Evolutionary conservation across 306 rosid species (phyloP).

Genomic region (Citrullus colocynthis): DNA sequence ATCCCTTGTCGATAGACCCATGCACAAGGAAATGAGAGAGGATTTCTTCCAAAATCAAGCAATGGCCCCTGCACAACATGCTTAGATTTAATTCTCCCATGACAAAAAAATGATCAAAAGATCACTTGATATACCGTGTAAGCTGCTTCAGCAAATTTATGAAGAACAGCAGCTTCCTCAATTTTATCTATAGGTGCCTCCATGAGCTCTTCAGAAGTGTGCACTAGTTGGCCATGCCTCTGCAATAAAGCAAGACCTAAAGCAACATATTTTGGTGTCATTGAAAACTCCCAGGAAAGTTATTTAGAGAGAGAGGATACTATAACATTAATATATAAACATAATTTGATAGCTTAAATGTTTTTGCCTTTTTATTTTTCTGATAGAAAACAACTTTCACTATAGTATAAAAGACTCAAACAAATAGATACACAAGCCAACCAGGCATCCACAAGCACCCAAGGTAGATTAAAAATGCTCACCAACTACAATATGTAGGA

Average conservation of each 20-base stretch:
- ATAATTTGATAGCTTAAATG: neutral
- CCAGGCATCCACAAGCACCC: neutral
- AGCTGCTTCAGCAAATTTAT: conserved; percentile 93
- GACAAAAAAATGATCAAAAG: neutral
- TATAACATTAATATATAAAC: neutral
- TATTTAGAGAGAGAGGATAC: neutral
- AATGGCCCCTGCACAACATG: conserved; percentile 70
- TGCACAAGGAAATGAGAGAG: conserved; percentile 58
- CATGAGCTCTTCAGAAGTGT: conserved; percentile 26
- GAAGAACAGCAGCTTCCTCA: conserved; percentile 72
- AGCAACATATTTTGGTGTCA: conserved; percentile 11
- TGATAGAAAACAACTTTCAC: neutral
- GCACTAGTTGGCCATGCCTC: conserved; percentile 29
- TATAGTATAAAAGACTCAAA: neutral
- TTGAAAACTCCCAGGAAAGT: neutral
- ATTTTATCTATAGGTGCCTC: conserved; percentile 44
- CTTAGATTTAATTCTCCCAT: neutral
- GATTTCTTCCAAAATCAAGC: conserved; percentile 87
- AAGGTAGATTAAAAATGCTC: neutral
- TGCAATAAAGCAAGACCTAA: conserved; percentile 79
- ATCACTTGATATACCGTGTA: conserved; percentile 49
- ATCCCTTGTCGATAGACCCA: conserved; percentile 90
- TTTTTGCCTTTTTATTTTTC: neutral
- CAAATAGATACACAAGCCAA: neutral
- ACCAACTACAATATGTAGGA: neutral